Percentiles rank a stretch among this genome's conserved stretches.
Conservation (phyloP, 2,329 filamentous ascomycete genomes). For the Neofusicoccum kwambonambiense region DNA sequence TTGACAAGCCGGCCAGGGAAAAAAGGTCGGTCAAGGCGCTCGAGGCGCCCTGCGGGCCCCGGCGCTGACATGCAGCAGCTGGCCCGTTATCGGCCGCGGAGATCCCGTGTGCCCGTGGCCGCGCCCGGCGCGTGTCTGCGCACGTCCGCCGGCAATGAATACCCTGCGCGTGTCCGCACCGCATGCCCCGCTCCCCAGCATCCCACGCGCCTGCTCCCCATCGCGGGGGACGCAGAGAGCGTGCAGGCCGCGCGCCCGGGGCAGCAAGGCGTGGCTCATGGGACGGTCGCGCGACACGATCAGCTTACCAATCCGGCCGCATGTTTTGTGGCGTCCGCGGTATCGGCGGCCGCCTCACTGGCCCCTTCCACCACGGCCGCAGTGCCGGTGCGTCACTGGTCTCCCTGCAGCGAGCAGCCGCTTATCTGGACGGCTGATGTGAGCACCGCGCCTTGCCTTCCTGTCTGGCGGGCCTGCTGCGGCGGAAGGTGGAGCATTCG, state of each 20-base stretch:
- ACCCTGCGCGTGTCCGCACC: no score
- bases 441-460: neutral
- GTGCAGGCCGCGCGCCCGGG: neutral
- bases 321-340: neutral
- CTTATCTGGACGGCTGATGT: neutral
- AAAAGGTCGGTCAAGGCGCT: neutral
- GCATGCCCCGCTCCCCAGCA: no score
- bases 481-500: no score
- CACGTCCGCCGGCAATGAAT: no score
- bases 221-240: neutral
- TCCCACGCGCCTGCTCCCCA: neutral
- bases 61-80: neutral
- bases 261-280: neutral
- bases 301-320: constrained; percentile 7
- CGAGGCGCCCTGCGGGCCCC: neutral
- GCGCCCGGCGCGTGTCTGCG: no score
- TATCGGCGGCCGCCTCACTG: neutral
- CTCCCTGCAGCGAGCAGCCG: neutral
- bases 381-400: no score
- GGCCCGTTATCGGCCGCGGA: neutral
- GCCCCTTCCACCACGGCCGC: no score
- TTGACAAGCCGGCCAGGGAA: neutral
- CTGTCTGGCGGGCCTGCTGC: neutral
- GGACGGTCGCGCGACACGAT: neutral
- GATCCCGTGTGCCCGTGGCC: neutral